A percentile compares a stretch with the other conserved stretches of the same genome.
Conservation (phyloP, 1,139 yeast species). For the Sugiyamaella xylanicola region DNA sequence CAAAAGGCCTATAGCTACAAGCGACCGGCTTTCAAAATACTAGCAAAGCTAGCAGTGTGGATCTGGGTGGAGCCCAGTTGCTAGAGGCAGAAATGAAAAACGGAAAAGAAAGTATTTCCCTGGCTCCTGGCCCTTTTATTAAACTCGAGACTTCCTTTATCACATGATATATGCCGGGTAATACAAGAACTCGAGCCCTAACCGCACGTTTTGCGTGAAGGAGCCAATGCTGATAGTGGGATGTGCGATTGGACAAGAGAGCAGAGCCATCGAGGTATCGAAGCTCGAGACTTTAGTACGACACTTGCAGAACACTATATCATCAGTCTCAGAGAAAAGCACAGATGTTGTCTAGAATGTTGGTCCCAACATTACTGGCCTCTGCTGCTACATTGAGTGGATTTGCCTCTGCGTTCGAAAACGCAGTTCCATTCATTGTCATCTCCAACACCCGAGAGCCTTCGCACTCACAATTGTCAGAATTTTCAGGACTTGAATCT, state of each 20-base stretch:
- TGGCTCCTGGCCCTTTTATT: too few relatives aligned
- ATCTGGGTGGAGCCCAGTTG: too few relatives aligned
- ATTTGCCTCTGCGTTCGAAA: conserved; percentile 24
- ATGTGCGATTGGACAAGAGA: not conserved
- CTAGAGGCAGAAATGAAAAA: too few relatives aligned
- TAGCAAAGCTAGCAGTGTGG: too few relatives aligned
- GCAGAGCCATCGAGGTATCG: not conserved
- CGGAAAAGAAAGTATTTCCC: too few relatives aligned
- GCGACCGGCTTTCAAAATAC: too few relatives aligned
- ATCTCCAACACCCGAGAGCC: conserved; percentile 24
- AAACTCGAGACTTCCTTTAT: not conserved
- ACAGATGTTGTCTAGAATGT: not conserved
- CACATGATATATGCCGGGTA: not conserved
- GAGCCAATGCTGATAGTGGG: not conserved
- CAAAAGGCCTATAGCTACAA: too few relatives aligned
- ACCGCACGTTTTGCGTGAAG: not conserved
- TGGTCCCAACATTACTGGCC: conserved; percentile 1
- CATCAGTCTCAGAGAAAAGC: not conserved
- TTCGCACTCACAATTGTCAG: not conserved
- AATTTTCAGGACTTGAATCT: conserved; percentile 9
- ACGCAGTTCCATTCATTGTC: conserved; percentile 29
- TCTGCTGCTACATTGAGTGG: conserved; percentile 1
- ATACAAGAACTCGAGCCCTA: not conserved
- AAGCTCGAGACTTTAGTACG: not conserved
- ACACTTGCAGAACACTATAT: not conserved